Evolutionary conservation across 2,329 filamentous ascomycete species (phyloP).

Genomic region (Pseudogymnoascus sp.): DNA sequence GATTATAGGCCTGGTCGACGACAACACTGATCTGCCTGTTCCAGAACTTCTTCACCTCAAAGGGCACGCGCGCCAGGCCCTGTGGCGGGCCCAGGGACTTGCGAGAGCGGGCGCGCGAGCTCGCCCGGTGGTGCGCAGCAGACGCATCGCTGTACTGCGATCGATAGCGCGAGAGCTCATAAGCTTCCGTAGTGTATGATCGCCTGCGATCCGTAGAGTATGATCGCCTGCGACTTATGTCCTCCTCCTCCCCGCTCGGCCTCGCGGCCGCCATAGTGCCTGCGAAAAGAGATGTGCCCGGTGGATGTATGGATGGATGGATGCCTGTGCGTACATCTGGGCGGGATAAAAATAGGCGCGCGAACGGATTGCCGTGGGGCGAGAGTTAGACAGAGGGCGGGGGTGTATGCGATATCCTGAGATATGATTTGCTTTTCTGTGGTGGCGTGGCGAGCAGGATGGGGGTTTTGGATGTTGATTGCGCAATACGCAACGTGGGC

Average conservation of each 20-base stretch:
- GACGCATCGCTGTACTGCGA: constrained; percentile 19
- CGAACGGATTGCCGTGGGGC: neutral
- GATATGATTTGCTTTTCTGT: neutral
- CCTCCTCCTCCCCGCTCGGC: neutral
- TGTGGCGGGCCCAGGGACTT: neutral
- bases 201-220: constrained; percentile 16
- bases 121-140: neutral
- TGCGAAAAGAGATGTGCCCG: neutral
- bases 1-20: constrained; percentile 42
- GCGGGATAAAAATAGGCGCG: constrained; percentile 6
- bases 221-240: neutral
- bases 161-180: constrained; percentile 22
- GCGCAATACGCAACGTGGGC: constrained; percentile 2
- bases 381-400: neutral
- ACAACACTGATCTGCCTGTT: constrained; percentile 40
- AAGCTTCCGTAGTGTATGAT: constrained; percentile 20
- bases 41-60: constrained; percentile 37
- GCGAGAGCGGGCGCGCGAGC: neutral
- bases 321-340: constrained; percentile 7
- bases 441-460: constrained; percentile 3
- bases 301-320: neutral
- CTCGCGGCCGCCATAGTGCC: constrained; percentile 1
- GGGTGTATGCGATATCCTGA: neutral
- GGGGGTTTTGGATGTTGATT: constrained; percentile 5
- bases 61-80: constrained; percentile 15